A percentile compares a stretch with the other conserved stretches of the same genome.
Evolutionary conservation across 768 basidiomycete species (phyloP).

Genomic region (Trametes elegans): DNA sequence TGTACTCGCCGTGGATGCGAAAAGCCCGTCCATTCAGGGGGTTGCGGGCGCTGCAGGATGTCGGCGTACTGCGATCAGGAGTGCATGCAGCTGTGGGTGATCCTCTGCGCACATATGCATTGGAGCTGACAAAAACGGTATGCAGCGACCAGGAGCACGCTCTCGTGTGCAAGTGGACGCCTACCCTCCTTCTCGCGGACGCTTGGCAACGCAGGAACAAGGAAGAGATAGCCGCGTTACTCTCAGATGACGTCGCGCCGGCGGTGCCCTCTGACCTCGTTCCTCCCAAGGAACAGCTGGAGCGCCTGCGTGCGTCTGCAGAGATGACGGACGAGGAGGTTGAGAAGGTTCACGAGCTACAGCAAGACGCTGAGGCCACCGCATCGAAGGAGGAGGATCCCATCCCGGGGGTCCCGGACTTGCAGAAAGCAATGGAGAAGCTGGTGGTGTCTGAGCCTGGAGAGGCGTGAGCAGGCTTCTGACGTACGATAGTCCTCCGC

Average conservation of each 20-base stretch:
- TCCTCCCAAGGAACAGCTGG: neutral
- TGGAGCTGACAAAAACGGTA: neutral
- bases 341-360: neutral
- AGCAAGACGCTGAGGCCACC: neutral
- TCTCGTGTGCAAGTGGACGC: neutral
- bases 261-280: neutral
- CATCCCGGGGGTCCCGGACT: neutral
- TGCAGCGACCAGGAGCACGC: neutral
- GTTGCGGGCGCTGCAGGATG: neutral
- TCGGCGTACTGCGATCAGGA: neutral
- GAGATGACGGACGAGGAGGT: neutral
- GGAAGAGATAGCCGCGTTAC: neutral
- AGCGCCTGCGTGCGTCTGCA: neutral
- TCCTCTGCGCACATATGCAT: neutral
- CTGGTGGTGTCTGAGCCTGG: neutral
- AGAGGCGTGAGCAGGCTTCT: neutral
- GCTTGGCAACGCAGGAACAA: neutral
- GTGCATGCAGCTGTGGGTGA: neutral
- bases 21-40: neutral
- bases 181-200: neutral
- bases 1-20: conserved; percentile 4
- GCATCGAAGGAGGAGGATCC: neutral
- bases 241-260: neutral
- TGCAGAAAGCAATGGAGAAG: neutral
- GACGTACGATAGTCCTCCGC: no score